Percentiles rank a stretch among this genome's conserved stretches.
Conservation (phyloP, 1,284 basidiomycete genomes). For the Amylostereum chailletii region DNA sequence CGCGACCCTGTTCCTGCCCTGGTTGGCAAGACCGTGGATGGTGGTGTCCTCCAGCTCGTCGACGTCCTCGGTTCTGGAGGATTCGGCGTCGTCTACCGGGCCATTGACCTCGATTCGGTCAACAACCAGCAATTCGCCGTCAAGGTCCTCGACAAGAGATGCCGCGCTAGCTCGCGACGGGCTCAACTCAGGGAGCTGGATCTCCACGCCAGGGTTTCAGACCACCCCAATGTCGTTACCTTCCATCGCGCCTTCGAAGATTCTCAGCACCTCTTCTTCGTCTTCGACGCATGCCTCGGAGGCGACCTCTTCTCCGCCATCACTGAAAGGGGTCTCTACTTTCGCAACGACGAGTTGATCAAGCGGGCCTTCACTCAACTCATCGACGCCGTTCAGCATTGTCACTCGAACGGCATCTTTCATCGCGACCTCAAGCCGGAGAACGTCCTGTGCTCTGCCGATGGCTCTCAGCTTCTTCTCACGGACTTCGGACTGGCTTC, state of each 20-base stretch:
- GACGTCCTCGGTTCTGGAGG: slow-evolving; percentile 68
- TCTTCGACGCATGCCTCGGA: slow-evolving; percentile 19
- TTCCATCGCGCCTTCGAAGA: slow-evolving; percentile 49
- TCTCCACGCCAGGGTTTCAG: slow-evolving; percentile 45
- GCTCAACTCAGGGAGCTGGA: slow-evolving; percentile 52
- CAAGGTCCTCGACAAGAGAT: slow-evolving; percentile 56
- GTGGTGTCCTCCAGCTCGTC: slow-evolving; percentile 52
- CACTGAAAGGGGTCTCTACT: slow-evolving; percentile 37
- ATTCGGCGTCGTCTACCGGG: slow-evolving; percentile 78
- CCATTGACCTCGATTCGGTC: slow-evolving; percentile 36
- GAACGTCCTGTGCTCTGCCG: slow-evolving; percentile 51
- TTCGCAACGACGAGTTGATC: slow-evolving; percentile 40
- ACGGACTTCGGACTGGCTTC: slow-evolving; percentile 70
- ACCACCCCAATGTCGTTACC: slow-evolving; percentile 47
- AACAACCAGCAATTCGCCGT: slow-evolving; percentile 52
- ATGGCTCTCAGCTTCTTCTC: slow-evolving; percentile 42
- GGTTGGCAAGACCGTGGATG: slow-evolving; percentile 29
- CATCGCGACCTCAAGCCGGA: slow-evolving; percentile 73
- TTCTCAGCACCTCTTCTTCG: slow-evolving; percentile 18
- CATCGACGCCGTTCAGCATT: slow-evolving; percentile 53
- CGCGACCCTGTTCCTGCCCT: neutral
- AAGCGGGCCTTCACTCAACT: slow-evolving; percentile 48
- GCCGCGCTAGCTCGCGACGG: slow-evolving; percentile 39
- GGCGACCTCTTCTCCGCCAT: slow-evolving; percentile 62
- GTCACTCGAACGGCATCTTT: slow-evolving; percentile 52